Percentiles rank a stretch among this genome's conserved stretches.
Evolutionary conservation across 1,284 basidiomycete genomes (phyloP).

Genomic region (Stygiomarasmius scandens): DNA sequence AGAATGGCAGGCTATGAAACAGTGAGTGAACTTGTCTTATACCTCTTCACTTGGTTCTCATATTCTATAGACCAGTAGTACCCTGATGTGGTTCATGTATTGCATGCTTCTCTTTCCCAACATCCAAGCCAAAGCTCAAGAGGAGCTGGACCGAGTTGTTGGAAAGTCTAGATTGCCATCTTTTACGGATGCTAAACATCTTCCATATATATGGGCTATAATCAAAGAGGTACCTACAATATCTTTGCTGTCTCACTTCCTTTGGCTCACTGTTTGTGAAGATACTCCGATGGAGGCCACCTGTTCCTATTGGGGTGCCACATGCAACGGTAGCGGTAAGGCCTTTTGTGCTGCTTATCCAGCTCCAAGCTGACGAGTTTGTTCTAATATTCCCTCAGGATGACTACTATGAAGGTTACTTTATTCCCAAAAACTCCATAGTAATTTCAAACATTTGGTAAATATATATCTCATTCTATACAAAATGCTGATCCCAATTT

Average conservation of each 20-base stretch:
- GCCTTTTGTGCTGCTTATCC: not conserved
- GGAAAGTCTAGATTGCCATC: conserved; percentile 7
- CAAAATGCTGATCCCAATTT: not conserved
- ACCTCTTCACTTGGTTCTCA: not conserved
- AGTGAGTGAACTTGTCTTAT: not conserved
- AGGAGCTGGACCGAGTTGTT: conserved; percentile 8
- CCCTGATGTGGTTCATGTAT: conserved; percentile 7
- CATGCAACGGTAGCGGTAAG: conserved; percentile 4
- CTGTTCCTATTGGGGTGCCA: conserved; percentile 3
- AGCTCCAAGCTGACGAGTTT: not conserved
- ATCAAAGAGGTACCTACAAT: conserved; percentile 8
- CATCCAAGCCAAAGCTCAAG: conserved; percentile 4
- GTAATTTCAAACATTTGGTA: conserved; percentile 11
- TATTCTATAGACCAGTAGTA: conserved; percentile 7
- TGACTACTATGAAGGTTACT: conserved; percentile 12
- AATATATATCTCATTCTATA: not conserved
- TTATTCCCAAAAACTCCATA: conserved; percentile 8
- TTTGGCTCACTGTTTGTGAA: not conserved
- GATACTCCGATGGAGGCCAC: conserved; percentile 8
- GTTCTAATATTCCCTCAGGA: not conserved
- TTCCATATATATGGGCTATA: conserved; percentile 10
- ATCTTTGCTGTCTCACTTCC: not conserved
- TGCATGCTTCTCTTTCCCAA: conserved; percentile 5
- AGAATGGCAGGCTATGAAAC: conserved; percentile 9
- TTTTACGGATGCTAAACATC: conserved; percentile 8